These are phyloP conservation scores for Fusarium dlaminii DNA, from an alignment of 2,329 filamentous ascomycete species.

Conservation along the genomic window DNA sequence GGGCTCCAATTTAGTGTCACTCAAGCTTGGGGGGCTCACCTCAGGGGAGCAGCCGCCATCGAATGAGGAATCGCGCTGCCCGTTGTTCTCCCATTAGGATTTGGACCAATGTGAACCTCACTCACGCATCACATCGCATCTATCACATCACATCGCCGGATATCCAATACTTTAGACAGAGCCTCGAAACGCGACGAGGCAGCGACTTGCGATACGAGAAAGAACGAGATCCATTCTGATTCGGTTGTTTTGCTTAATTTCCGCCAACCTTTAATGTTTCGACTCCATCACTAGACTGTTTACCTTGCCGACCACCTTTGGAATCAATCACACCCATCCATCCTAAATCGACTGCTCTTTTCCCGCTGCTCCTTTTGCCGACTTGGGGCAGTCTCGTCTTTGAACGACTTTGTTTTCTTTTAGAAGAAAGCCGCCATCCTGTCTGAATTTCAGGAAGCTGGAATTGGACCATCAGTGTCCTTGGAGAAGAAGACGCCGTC, in stretches of 20 bases:
- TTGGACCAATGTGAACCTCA: constrained; percentile 34
- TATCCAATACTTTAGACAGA: constrained; percentile 22
- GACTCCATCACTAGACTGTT: constrained; percentile 24
- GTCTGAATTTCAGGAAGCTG: constrained; percentile 48
- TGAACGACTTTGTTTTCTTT: constrained; percentile 13
- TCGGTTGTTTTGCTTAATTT: constrained; percentile 8
- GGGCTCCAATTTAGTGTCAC: constrained; percentile 43
- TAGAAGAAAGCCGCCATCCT: constrained; percentile 49
- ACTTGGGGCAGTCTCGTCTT: constrained; percentile 10
- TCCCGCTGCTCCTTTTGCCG: constrained; percentile 9
- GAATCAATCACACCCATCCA: constrained; percentile 19
- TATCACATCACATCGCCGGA: constrained; percentile 24
- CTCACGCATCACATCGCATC: constrained; percentile 36
- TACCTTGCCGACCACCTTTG: constrained; percentile 17
- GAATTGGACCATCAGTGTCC: constrained; percentile 50
- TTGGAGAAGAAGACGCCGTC: constrained; percentile 47
- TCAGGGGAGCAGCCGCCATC: constrained; percentile 41
- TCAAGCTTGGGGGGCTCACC: constrained; percentile 31
- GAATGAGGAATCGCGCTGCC: constrained; percentile 39
- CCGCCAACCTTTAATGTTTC: constrained; percentile 23
- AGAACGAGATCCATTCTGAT: constrained; percentile 7
- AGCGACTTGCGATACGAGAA: constrained; percentile 9
- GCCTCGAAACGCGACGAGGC: constrained; percentile 23
- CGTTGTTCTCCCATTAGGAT: constrained; percentile 19
- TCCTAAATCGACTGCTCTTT: constrained; percentile 21